Base-by-base conservation (phyloP, 352 stramenopile species). In the Globisporangium paddicum region DNA sequence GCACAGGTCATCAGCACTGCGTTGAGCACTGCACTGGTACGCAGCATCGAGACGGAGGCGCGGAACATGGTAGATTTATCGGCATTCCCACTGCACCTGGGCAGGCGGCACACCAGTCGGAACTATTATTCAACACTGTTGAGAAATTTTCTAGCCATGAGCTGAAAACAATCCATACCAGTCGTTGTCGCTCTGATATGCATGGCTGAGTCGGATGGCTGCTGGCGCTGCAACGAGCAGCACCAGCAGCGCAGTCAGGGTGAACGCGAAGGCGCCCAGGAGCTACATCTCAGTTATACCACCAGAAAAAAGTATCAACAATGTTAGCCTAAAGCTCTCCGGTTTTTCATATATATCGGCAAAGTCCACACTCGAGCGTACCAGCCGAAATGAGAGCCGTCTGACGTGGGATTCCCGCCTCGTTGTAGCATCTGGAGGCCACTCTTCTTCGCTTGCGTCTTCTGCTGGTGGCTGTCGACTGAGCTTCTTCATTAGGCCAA, bases 401-500 rank as follows among this genome's bases (percentile, higher is more conserved):
- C n/a, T 49, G 19, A 11, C 18, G 3, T 49, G 23, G 13, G 23
- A 23, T 23, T 38, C 37, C 4, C 23, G 37, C 5, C 5, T 11
- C 16, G 35, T 14, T 6, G 37, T 10, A 11, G 50, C 23, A 23
- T 32, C 51, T 2, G 8, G 14, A 18, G 13, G 2, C 9, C 28
- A 35, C 0, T 30, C 52, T 30, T 47, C 28, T 9, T 55, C 14
- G 0, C 7, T 5, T 9, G 37, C n/a, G 6, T 48, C 30, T 1
- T 1, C 9, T 46, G 25, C 0, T 25, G 26, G 4, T n/a, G 32
- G 2, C 5, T 44, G 28, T 19, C 38, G 64, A 35, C 66, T 82
- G 34, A 85, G 57, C 55, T 74, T 67, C 48, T 73, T 65, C 54
- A 75, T 70, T 38, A 87, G 49, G 10, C 76, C 74, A 68, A 90